These are phyloP conservation scores for Parastagonospora nodorum DNA, from an alignment of 2,329 filamentous ascomycete genomes.

Conservation along the genomic window DNA sequence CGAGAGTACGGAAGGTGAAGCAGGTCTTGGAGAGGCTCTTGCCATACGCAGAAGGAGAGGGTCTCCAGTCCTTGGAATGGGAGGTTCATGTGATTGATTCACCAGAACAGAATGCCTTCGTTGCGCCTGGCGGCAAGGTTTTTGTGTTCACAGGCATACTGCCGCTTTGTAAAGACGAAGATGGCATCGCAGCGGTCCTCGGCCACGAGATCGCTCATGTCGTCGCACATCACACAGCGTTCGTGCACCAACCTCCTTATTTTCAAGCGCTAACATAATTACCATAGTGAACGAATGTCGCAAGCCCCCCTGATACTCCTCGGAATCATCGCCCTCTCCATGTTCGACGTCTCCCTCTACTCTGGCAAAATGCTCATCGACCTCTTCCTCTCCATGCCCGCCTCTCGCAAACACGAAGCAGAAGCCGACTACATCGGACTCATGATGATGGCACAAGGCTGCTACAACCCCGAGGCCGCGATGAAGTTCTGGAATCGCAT, in stretches of 20 bases:
- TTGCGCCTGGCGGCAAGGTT: constrained; percentile 77
- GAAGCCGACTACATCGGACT: constrained; percentile 83
- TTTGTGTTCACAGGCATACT: constrained; percentile 79
- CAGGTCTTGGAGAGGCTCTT: constrained; percentile 70
- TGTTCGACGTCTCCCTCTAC: constrained; percentile 50
- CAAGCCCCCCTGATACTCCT: constrained; percentile 47
- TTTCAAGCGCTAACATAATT: neutral
- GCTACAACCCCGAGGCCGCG: constrained; percentile 73
- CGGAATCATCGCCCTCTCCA: constrained; percentile 42
- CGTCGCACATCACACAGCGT: constrained; percentile 47
- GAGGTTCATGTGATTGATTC: constrained; percentile 78
- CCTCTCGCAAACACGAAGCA: constrained; percentile 71
- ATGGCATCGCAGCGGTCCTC: constrained; percentile 74
- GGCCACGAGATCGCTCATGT: constrained; percentile 83
- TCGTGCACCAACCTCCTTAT: constrained; percentile 3
- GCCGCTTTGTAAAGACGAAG: constrained; percentile 67
- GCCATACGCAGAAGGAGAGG: constrained; percentile 62
- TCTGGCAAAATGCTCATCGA: constrained; percentile 57
- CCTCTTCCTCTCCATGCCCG: constrained; percentile 69
- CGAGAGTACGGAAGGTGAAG: constrained; percentile 61
- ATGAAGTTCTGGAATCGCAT: constrained; percentile 67
- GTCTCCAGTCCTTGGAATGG: constrained; percentile 59
- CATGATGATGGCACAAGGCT: constrained; percentile 82
- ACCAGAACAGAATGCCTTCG: constrained; percentile 72
- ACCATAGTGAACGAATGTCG: constrained; percentile 61